These are phyloP conservation scores for Penicillium robsamsonii DNA, from an alignment of 495 filamentous ascomycete species.

Conservation along the genomic window DNA sequence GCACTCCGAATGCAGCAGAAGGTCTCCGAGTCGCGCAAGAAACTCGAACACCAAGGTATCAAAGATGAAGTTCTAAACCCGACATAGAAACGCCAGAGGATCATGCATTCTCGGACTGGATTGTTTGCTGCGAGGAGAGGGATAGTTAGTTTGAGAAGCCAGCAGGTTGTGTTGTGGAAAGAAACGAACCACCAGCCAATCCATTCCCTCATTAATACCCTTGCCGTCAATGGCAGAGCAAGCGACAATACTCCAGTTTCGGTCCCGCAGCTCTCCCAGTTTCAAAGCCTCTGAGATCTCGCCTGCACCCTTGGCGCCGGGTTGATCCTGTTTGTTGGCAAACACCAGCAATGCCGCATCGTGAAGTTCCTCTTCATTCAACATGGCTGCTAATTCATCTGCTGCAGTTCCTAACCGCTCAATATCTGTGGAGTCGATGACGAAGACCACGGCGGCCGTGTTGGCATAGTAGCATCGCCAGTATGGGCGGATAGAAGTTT, in stretches of 20 bases:
- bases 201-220: conserved; percentile 94
- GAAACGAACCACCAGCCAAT: conserved; percentile 90
- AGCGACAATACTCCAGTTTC: conserved; percentile 98
- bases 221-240: conserved; percentile 95
- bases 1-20: conserved; percentile 27
- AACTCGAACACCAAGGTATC: conserved; percentile 29
- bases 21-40: conserved; percentile 15
- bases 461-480: conserved; percentile 99
- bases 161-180: not conserved
- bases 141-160: conserved; percentile 12
- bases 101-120: conserved; percentile 49
- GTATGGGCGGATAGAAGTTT: conserved; percentile 95
- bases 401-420: conserved; percentile 87
- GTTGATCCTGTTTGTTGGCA: conserved; percentile 98
- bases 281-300: conserved; percentile 93
- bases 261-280: conserved; percentile 84
- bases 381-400: conserved; percentile 90
- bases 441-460: conserved; percentile 98
- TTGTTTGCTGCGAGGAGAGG: conserved; percentile 39
- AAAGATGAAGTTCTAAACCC: conserved; percentile 37
- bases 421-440: conserved; percentile 97
- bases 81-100: conserved; percentile 34
- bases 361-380: conserved; percentile 92
- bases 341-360: conserved; percentile 93
- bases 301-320: conserved; percentile 91